Percentiles rank a stretch among this genome's conserved stretches.
Conservation (phyloP, 139 green algal species). For the Mychonastes homosphaera region DNA sequence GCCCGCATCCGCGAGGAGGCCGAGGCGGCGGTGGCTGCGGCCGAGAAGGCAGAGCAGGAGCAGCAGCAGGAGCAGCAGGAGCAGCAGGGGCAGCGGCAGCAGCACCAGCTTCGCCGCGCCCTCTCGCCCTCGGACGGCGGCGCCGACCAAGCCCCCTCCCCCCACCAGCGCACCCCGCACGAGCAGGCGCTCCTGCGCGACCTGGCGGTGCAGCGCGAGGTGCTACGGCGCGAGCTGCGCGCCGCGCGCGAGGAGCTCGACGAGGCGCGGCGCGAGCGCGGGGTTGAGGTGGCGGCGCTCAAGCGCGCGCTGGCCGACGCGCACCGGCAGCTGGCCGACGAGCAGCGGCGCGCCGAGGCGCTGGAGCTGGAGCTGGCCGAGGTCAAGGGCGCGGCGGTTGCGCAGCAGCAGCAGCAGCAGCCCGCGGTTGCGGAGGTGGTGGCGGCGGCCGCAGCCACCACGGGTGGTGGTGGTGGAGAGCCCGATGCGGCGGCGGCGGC, state of each 20-base stretch:
- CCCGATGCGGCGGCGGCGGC: no score
- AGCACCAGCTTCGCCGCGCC: background rate
- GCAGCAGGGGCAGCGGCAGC: conserved; percentile 5
- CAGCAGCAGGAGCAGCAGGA: conserved; percentile 11
- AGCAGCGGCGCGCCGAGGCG: conserved; percentile 3
- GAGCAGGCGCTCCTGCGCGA: conserved; percentile 8
- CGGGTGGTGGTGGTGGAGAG: no score
- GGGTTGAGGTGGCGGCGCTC: background rate
- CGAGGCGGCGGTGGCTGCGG: no score
- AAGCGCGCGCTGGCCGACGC: background rate
- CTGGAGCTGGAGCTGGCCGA: conserved; percentile 11
- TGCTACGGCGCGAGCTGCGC: conserved; percentile 19
- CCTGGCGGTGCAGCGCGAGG: conserved; percentile 11
- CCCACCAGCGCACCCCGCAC: background rate
- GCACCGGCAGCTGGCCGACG: conserved; percentile 3
- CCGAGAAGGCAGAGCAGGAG: background rate
- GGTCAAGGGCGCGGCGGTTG: conserved; percentile 1
- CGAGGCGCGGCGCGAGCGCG: conserved; percentile 18
- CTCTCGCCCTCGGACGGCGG: background rate
- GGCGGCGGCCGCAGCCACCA: no score
- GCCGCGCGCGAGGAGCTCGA: conserved; percentile 26
- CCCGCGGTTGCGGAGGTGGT: conserved; percentile 3
- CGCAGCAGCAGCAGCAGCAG: background rate
- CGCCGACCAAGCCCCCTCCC: background rate
- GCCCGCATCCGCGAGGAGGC: no score